Base-by-base conservation (phyloP, 169 alveolate species). In the Plasmodium reichenowi region DNA sequence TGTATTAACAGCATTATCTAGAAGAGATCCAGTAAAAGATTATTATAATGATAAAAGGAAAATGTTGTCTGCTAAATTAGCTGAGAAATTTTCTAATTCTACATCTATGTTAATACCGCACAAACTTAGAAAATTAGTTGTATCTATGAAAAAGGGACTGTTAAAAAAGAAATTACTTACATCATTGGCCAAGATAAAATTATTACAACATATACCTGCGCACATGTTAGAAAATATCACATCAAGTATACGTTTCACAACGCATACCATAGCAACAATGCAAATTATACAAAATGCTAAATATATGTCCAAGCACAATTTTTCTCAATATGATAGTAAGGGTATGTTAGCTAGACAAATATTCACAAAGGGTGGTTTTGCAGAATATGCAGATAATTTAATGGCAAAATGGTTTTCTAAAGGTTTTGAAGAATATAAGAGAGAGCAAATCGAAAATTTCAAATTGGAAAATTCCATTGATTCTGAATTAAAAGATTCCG, bases 251-350 rank as follows among this genome's bases (percentile, higher is more conserved):
- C 92, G 92, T 12, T 94, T 94, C 52, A 94, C 93, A 15, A 94
- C 96, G 3, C 96, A 94, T 68, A 72, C 95, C 0, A 88, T 94
- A 13, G 96, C 96, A 43, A 68, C 91, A 8, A 83, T 85, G 63
- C 94, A 90, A 58, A 88, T 94, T 38, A 91, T 66, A 48, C 95
- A 94, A 70, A 94, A 91, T 66, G 91, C 91, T 8, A 22, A 58
- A 43, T 6, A 26, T 7, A 54, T 1, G 8, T 38, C 47, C 29
- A 68, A 70, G 4, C 9, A 43, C 24, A 45, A 32, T 26, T 62
- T 13, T 24, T 56, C 64, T 56, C 64, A 56, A 29, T 6, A 56
- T 0, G 20, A 8, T 56, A 56, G 10, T 5, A 58, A 56, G 9
- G n/a, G 13, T 20, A 45, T 54, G 38, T 73, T 83, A 12, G 83